Base-by-base conservation (phyloP, 176 grass and related monocot genomes). In the Bolboschoenus planiculmis region DNA sequence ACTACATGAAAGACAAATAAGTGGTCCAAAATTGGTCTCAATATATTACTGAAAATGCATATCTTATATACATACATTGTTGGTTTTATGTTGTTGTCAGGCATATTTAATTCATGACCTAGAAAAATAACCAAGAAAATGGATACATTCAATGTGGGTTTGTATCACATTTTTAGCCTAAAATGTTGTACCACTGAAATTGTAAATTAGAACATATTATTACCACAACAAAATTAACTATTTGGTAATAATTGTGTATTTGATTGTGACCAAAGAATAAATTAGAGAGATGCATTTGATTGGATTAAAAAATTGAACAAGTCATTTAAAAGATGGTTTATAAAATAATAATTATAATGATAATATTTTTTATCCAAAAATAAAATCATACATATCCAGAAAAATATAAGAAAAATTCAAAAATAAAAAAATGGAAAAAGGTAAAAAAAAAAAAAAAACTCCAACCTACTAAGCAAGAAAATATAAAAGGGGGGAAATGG, bases 21-120 rank as follows among this genome's bases (percentile, higher is more conserved):
- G 46, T 79, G 76, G 76, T 79, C 50, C 76, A 56, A 77, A 48
- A 48, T 46, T 77, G 33, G 63, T 77, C 72, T 51, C n/a, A 77
- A 48, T 39, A 18, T 27, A 67, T 67, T 51, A 51, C 9, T 36
- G 24, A 76, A 47, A 29, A 79, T 79, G 76, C 76, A 54, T n/a
- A 77, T 51, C 15, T n/a, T 5, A 26, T 29, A 14, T 31, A 77
- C 47, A 51, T 76, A 24, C 11, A 77, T 27, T 48, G 50, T 77
- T 29, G 42, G 72, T 77, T 77, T 77, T 77, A 77, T 77, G 21
- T 39, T 20, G 15, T 57, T 56, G 76, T 57, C 50, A 36, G 76
- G 26, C 10, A 36, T 77, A 79, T 31, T 79, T 37, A 79, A 79
- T 79, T 79, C 47, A 79, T 33, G 76, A 79, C 53, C 30, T 79